These are phyloP conservation scores for Capronia epimyces DNA, from an alignment of 2,329 filamentous ascomycete genomes.

Conservation along the genomic window DNA sequence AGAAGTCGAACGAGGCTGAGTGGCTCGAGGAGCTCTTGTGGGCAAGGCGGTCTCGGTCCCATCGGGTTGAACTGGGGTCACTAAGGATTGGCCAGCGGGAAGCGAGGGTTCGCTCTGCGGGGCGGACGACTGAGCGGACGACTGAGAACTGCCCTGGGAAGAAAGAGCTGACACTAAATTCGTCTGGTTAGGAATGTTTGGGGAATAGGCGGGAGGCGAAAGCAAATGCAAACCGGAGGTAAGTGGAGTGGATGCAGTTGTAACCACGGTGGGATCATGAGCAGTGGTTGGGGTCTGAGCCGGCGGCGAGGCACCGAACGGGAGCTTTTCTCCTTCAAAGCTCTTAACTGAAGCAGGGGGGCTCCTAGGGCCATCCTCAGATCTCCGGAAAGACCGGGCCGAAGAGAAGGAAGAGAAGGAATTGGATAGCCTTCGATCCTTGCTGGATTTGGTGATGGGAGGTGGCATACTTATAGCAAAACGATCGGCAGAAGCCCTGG, in stretches of 20 bases:
- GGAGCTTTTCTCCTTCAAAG: conserved; percentile 34
- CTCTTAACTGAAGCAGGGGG: conserved; percentile 32
- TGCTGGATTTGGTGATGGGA: conserved; percentile 37
- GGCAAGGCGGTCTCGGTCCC: conserved; percentile 19
- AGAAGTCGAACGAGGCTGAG: conserved; percentile 24
- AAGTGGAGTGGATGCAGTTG: conserved; percentile 23
- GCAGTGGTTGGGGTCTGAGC: conserved; percentile 25
- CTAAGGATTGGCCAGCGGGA: conserved; percentile 12
- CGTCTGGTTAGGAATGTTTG: conserved; percentile 19
- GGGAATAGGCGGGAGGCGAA: conserved; percentile 23
- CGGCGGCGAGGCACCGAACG: conserved; percentile 25
- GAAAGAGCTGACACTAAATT: conserved; percentile 22
- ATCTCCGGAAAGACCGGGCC: conserved; percentile 16
- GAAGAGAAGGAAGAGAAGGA: conserved; percentile 18
- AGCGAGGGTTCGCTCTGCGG: conserved; percentile 13
- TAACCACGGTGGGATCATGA: conserved; percentile 26
- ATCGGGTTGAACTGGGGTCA: conserved; percentile 9
- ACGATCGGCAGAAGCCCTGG: conserved; percentile 53
- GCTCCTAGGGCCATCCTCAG: conserved; percentile 21
- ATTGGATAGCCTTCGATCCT: conserved; percentile 25
- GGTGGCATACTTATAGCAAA: conserved; percentile 62
- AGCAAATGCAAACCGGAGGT: conserved; percentile 25
- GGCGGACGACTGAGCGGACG: conserved; percentile 6
- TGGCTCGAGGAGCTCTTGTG: conserved; percentile 19
- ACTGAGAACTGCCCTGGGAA: conserved; percentile 11